These are phyloP conservation scores for Escallonia rubra DNA, from an alignment of 129 eudicot species.

Conservation along the genomic window DNA sequence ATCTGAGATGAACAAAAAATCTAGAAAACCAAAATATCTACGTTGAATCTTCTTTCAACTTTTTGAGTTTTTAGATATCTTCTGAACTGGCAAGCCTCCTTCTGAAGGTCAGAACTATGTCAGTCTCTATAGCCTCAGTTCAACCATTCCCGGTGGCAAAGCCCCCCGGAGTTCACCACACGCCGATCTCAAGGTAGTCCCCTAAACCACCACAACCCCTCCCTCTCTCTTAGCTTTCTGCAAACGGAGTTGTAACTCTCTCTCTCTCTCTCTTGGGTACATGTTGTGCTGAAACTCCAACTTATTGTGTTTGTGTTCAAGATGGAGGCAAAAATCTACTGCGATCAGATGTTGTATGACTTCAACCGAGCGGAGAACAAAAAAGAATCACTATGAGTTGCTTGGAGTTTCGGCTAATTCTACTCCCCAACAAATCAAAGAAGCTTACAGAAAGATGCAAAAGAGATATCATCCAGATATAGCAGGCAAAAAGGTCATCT, in stretches of 20 bases:
- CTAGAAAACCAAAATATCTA: constrained; percentile 18
- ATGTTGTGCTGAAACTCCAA: not conserved
- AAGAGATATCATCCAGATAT: constrained; percentile 74
- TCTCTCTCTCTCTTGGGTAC: not conserved
- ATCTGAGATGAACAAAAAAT: constrained; percentile 18
- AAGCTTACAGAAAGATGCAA: constrained; percentile 61
- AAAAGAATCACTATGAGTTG: constrained; percentile 48
- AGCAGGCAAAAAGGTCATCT: constrained; percentile 56
- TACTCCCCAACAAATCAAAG: constrained; percentile 45
- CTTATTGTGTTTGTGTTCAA: not conserved
- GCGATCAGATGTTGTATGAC: constrained; percentile 30
- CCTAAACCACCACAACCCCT: not conserved
- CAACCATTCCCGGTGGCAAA: constrained; percentile 27
- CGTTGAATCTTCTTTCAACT: constrained; percentile 14
- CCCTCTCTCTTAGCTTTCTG: not conserved
- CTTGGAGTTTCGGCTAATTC: constrained; percentile 55
- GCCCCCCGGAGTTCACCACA: constrained; percentile 18
- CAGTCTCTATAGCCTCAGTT: constrained; percentile 20
- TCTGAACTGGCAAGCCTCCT: not conserved
- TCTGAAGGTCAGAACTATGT: constrained; percentile 20
- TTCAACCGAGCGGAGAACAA: constrained; percentile 10
- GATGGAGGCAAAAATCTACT: constrained; percentile 16
- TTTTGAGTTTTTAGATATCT: not conserved
- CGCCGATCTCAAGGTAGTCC: constrained; percentile 28
- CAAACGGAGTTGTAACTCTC: no score